Evolutionary conservation across 345 rosid genomes (phyloP).

Genomic region (Lumnitzera littorea): DNA sequence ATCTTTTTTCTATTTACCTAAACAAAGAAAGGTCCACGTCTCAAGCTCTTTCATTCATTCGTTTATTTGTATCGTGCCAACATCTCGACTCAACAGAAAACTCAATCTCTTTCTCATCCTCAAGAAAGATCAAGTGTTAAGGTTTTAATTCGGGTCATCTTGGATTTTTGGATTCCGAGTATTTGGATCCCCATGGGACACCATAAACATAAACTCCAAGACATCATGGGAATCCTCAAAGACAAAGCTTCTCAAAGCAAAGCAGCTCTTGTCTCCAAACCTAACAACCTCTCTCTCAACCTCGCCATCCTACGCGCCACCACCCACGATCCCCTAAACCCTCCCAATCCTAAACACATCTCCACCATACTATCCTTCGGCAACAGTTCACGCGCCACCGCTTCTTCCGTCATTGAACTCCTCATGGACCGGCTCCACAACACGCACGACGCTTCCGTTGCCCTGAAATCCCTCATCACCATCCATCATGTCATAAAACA

Average conservation of each 20-base stretch:
- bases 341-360: conserved; percentile 48
- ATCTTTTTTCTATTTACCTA: too few species aligned
- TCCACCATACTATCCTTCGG: conserved; percentile 59
- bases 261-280: conserved; percentile 47
- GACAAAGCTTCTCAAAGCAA: conserved; percentile 80
- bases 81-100: too few species aligned
- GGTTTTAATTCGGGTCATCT: neutral
- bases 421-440: conserved; percentile 88
- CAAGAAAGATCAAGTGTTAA: too few species aligned
- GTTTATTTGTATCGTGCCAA: too few species aligned
- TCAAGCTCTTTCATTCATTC: too few species aligned
- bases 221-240: conserved; percentile 52
- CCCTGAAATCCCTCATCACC: conserved; percentile 65
- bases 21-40: too few species aligned
- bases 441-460: conserved; percentile 65
- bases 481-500: conserved; percentile 55
- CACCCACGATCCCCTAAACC: conserved; percentile 54
- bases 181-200: conserved; percentile 32
- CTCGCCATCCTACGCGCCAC: conserved; percentile 73
- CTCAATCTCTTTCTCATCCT: too few species aligned
- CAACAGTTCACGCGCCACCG: conserved; percentile 65
- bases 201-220: conserved; percentile 26
- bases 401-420: conserved; percentile 50
- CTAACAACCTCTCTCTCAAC: conserved; percentile 34
- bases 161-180: too few species aligned